phyloP scores from a whole-genome alignment of 257 asterid species.

The Scutellaria baicalensis region DNA sequence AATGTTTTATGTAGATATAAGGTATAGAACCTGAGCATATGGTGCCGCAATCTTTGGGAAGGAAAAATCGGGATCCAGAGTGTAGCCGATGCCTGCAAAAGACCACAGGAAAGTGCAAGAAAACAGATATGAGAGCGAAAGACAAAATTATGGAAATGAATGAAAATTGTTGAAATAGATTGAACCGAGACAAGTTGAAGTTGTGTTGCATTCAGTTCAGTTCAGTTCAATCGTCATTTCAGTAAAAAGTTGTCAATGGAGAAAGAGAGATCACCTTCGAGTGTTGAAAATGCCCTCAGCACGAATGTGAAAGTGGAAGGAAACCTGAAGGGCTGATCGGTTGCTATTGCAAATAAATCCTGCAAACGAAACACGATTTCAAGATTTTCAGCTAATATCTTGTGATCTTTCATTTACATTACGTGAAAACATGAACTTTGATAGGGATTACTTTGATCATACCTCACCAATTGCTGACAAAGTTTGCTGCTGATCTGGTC shows the following conservation, averaged over 20 bases:
- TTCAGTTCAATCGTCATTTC: too few relatives aligned
- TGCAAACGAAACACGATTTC: constrained; percentile 21
- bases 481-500: constrained; percentile 90
- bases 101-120: not conserved
- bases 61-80: constrained; percentile 77
- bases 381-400: too few relatives aligned
- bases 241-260: too few relatives aligned
- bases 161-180: too few relatives aligned
- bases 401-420: too few relatives aligned
- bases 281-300: constrained; percentile 91
- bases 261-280: constrained; percentile 60
- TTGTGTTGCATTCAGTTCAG: too few relatives aligned
- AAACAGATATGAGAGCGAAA: too few relatives aligned
- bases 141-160: too few relatives aligned
- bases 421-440: not conserved
- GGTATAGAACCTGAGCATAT: constrained; percentile 43
- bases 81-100: constrained; percentile 73
- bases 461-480: constrained; percentile 98
- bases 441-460: not conserved
- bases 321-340: constrained; percentile 95
- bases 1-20: too few relatives aligned
- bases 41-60: constrained; percentile 96
- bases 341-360: constrained; percentile 98
- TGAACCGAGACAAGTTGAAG: not conserved
- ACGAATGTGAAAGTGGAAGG: constrained; percentile 94